Percentiles rank a stretch among this genome's conserved stretches.
These are phyloP conservation scores for Hymenoscyphus salicellus DNA, from an alignment of 2,329 filamentous ascomycete genomes.

Conservation along the genomic window DNA sequence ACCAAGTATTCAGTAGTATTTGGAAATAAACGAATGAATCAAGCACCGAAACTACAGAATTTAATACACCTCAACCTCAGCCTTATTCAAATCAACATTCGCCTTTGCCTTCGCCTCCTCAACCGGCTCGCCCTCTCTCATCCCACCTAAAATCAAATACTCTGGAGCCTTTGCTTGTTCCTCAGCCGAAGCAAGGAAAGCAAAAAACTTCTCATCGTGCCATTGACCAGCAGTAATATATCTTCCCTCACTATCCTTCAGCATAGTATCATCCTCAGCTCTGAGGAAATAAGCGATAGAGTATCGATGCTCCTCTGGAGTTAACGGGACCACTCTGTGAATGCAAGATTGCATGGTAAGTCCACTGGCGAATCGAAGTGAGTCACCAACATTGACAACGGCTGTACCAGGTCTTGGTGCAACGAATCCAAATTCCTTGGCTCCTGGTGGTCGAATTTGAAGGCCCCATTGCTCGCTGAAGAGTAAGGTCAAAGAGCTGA, in stretches of 20 bases:
- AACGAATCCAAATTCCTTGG: constrained; percentile 46
- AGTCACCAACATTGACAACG: constrained; percentile 58
- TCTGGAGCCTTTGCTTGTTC: constrained; percentile 47
- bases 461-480: constrained; percentile 52
- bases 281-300: constrained; percentile 58
- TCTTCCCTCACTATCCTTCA: constrained; percentile 53
- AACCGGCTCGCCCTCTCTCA: constrained; percentile 42
- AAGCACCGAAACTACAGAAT: neutral
- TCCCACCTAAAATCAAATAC: constrained; percentile 50
- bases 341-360: constrained; percentile 56
- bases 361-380: constrained; percentile 52
- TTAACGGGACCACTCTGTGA: constrained; percentile 54
- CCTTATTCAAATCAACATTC: neutral
- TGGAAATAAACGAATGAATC: neutral
- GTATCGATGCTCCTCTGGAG: constrained; percentile 53
- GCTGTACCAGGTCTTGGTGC: constrained; percentile 50
- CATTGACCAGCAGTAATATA: constrained; percentile 52
- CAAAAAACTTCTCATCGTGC: constrained; percentile 55
- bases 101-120: neutral
- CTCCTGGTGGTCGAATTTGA: constrained; percentile 52
- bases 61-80: neutral
- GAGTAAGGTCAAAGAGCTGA: constrained; percentile 52
- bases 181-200: constrained; percentile 40
- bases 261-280: constrained; percentile 55
- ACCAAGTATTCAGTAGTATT: neutral